Conservation (phyloP, 1,284 basidiomycete genomes). For the Ustilago loliicola region DNA sequence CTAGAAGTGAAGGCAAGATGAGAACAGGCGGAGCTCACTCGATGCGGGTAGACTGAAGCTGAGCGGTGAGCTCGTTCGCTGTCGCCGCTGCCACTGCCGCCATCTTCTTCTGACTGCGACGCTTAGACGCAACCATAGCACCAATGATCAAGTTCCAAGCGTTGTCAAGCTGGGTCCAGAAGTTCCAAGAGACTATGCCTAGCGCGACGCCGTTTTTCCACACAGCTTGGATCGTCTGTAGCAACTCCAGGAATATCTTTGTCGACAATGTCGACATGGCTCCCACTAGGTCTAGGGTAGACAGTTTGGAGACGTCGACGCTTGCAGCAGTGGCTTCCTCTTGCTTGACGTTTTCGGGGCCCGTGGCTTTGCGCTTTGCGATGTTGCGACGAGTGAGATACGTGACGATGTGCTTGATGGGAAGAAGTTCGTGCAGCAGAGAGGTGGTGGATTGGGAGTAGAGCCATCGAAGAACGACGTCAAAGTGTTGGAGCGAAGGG, state of each 20-base stretch:
- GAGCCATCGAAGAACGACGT: slow-evolving; percentile 42
- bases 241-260: slow-evolving; percentile 27
- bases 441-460: slow-evolving; percentile 40
- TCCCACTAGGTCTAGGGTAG: slow-evolving; percentile 27
- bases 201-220: slow-evolving; percentile 56
- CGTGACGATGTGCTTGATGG: slow-evolving; percentile 33
- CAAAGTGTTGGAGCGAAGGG: slow-evolving; percentile 36
- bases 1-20: not conserved
- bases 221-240: slow-evolving; percentile 41
- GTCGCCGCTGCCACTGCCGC: slow-evolving; percentile 7
- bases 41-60: slow-evolving; percentile 29
- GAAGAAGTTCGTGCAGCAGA: slow-evolving; percentile 47
- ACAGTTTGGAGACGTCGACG: slow-evolving; percentile 10
- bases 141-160: slow-evolving; percentile 44
- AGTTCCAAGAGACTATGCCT: slow-evolving; percentile 42
- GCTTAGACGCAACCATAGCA: slow-evolving; percentile 36
- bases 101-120: slow-evolving; percentile 5
- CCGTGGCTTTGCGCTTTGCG: not conserved
- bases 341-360: not conserved
- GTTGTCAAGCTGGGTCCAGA: slow-evolving; percentile 44
- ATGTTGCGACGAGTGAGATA: slow-evolving; percentile 26
- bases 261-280: slow-evolving; percentile 45
- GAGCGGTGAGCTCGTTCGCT: slow-evolving; percentile 18
- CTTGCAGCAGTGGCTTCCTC: not conserved
- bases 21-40: not conserved